Evolutionary conservation across 2,329 filamentous ascomycete species (phyloP).

Genomic region (Sphaerulina vaccinii): DNA sequence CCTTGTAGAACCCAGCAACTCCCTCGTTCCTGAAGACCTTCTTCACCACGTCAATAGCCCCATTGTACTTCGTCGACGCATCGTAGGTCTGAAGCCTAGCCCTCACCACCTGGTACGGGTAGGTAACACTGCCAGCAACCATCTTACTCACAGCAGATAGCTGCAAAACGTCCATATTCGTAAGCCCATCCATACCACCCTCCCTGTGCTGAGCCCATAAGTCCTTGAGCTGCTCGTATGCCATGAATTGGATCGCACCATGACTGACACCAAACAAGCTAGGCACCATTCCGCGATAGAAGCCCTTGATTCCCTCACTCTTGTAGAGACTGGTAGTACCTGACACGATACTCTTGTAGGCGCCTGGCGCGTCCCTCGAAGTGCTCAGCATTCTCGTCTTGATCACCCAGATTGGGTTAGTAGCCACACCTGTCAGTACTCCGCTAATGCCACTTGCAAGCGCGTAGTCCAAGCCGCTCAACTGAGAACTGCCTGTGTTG

Average conservation of each 20-base stretch:
- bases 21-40: slow-evolving; percentile 81
- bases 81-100: slow-evolving; percentile 87
- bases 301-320: slow-evolving; percentile 72
- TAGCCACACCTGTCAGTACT: slow-evolving; percentile 73
- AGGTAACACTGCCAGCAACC: slow-evolving; percentile 84
- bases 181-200: slow-evolving; percentile 49
- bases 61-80: slow-evolving; percentile 70
- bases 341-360: slow-evolving; percentile 74
- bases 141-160: slow-evolving; percentile 81
- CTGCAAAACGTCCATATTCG: slow-evolving; percentile 74
- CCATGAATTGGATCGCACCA: slow-evolving; percentile 91
- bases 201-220: slow-evolving; percentile 51
- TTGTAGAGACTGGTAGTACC: slow-evolving; percentile 67
- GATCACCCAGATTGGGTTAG: slow-evolving; percentile 96
- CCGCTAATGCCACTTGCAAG: slow-evolving; percentile 69
- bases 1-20: slow-evolving; percentile 82
- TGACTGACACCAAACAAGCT: slow-evolving; percentile 85
- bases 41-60: slow-evolving; percentile 67
- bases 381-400: slow-evolving; percentile 96
- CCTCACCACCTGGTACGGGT: slow-evolving; percentile 91
- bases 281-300: slow-evolving; percentile 83
- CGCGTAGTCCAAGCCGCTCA: slow-evolving; percentile 74
- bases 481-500: slow-evolving; percentile 40
- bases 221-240: slow-evolving; percentile 75
- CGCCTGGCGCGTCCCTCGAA: slow-evolving; percentile 69